Evolutionary conservation across 345 rosid species (phyloP), one percentile per base, ranked within the genome.

Genomic region (Eucalyptus tenuipes): DNA sequence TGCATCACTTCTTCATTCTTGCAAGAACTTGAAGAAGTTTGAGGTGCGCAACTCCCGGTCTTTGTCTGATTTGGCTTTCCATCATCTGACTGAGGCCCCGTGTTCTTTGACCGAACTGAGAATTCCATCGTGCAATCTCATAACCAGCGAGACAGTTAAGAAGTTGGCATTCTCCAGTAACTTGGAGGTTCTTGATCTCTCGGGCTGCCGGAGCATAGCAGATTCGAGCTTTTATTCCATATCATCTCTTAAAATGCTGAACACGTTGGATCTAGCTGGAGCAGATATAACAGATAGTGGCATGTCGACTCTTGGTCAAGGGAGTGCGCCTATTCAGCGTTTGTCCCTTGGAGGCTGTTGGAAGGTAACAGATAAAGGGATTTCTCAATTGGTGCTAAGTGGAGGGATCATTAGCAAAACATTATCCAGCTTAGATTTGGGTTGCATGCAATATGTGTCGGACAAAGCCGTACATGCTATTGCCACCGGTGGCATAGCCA

Each of bases 71-170:
- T 92, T 96, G 90, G 94, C 97, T 48, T 95, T 96, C 61, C 95
- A 94, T 90, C 93, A 95, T 90, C 92, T 94, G 88, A 89, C 85
- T 53, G 91, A 91, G 59, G 90, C 92, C 85, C 89, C 93, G 29
- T 92, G 93, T 88, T 88, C 92, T 88, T 94, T 96, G 89, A 92
- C 90, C 49, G 96, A 95, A 90, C 93, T 96, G 86, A 93, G 93
- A 84, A 89, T 96, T 86, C 68, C 91, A 40, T 93, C 93, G 6
- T 95, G 97, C 88, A 89, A 90, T 86, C 93, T 93, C 55, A 92
- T 96, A 92, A 96, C 96, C 16, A 92, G 97, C 45, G 97, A 95
- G 92, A 90, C 97, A 29, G 95, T 95, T 89, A 95, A 92, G 93
- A 93, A 92, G 89, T 88, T 96, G 64, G 92, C 92, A 11, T 86